Conservation (phyloP, 1,139 yeast genomes). For the Candida pseudoviswanathii region DNA sequence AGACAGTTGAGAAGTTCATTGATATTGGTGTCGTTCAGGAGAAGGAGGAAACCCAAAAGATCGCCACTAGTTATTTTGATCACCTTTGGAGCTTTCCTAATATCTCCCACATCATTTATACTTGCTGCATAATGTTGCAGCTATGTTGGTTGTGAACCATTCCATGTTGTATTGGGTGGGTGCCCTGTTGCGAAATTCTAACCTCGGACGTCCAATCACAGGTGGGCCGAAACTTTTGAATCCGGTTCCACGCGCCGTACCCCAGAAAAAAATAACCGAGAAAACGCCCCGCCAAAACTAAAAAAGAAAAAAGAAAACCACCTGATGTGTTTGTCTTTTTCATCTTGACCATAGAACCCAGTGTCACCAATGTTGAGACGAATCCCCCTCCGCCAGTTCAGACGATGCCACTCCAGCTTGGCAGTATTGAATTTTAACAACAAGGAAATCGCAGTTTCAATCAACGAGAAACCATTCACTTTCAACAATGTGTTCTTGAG, state of each 20-base stretch:
- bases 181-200: no score
- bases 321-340: background rate
- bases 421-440: conserved; percentile 9
- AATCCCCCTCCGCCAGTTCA: background rate
- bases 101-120: no score
- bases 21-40: background rate
- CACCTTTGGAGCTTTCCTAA: no score
- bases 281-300: conserved; percentile 49
- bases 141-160: background rate
- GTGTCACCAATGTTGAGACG: conserved; percentile 33
- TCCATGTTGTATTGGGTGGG: no score
- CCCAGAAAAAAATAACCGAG: conserved; percentile 25
- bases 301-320: conserved; percentile 1
- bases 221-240: background rate
- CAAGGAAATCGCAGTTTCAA: conserved; percentile 14
- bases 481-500: conserved; percentile 62
- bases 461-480: conserved; percentile 30
- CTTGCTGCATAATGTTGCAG: background rate
- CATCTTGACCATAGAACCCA: no score
- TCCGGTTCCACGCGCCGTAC: background rate
- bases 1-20: background rate
- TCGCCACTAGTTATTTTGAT: no score
- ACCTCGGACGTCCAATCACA: background rate
- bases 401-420: conserved; percentile 9
- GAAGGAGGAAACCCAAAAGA: background rate